These are phyloP conservation scores for Starmerella kuoi DNA, from an alignment of 805 yeast species.

Conservation along the genomic window DNA sequence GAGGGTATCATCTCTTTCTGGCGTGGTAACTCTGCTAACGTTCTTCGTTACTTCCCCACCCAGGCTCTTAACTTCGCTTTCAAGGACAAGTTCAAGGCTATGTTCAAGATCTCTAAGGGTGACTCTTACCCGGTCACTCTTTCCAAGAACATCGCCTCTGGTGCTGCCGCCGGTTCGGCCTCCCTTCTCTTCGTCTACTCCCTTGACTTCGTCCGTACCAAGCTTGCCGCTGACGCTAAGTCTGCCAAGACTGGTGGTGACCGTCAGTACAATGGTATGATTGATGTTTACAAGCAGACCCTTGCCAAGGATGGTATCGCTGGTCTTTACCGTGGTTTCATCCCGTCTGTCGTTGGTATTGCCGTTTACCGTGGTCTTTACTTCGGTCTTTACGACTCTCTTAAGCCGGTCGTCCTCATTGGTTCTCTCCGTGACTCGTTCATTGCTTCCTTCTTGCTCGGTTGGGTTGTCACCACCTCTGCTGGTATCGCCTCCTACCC, in stretches of 20 bases:
- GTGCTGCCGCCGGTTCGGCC: slow-evolving; percentile 94
- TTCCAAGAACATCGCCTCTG: slow-evolving; percentile 92
- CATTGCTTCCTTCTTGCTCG: slow-evolving; percentile 84
- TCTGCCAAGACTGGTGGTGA: slow-evolving; percentile 53
- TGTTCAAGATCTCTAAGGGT: slow-evolving; percentile 86
- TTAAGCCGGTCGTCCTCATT: slow-evolving; percentile 79
- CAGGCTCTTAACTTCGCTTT: slow-evolving; percentile 94
- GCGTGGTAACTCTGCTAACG: slow-evolving; percentile 98
- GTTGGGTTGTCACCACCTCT: slow-evolving; percentile 94
- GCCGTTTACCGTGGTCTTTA: slow-evolving; percentile 95
- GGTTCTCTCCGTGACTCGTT: slow-evolving; percentile 84
- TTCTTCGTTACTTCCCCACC: slow-evolving; percentile 95
- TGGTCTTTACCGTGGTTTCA: slow-evolving; percentile 97
- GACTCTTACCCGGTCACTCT: slow-evolving; percentile 79
- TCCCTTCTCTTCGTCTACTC: slow-evolving; percentile 84
- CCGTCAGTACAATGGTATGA: slow-evolving; percentile 88
- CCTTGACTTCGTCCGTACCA: slow-evolving; percentile 91
- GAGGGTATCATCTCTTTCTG: slow-evolving; percentile 87
- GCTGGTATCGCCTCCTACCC: slow-evolving; percentile 96
- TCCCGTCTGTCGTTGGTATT: slow-evolving; percentile 91
- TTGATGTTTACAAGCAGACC: slow-evolving; percentile 90
- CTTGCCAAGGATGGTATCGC: slow-evolving; percentile 87
- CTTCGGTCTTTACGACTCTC: slow-evolving; percentile 91
- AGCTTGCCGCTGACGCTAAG: slow-evolving; percentile 95
- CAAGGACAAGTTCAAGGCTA: slow-evolving; percentile 83